Conservation (phyloP, 1,284 basidiomycete genomes). For the Leccinum brunneo-olivaceum region DNA sequence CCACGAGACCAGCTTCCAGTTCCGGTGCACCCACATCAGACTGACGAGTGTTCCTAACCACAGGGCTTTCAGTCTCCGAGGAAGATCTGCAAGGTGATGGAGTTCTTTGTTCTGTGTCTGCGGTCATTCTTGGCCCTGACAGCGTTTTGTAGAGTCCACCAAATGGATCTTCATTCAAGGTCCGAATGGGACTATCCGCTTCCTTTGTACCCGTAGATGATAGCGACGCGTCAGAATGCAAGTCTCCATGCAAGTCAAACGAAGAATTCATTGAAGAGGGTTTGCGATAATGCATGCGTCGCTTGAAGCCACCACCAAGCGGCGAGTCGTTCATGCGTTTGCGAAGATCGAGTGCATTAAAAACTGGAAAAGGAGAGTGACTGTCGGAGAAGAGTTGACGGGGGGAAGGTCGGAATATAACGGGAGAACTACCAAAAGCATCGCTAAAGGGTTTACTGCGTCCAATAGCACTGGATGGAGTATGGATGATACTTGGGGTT, state of each 20-base stretch:
- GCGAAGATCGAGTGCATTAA: constrained; percentile 25
- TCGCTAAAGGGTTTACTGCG: constrained; percentile 26
- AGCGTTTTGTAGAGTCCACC: constrained; percentile 27
- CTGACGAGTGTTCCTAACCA: constrained; percentile 41
- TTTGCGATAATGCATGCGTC: constrained; percentile 28
- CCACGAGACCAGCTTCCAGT: constrained; percentile 29
- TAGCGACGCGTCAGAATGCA: constrained; percentile 39
- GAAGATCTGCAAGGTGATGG: constrained; percentile 32
- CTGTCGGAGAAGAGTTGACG: constrained; percentile 33
- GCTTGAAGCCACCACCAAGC: constrained; percentile 23
- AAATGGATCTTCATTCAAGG: constrained; percentile 32
- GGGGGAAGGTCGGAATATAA: constrained; percentile 35
- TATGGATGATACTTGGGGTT: constrained; percentile 25
- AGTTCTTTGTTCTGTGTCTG: constrained; percentile 13
- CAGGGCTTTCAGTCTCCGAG: constrained; percentile 51
- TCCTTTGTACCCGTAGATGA: constrained; percentile 22
- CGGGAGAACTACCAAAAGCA: constrained; percentile 28
- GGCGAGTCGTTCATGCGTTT: constrained; percentile 32
- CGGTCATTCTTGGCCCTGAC: constrained; percentile 12
- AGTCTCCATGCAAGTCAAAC: constrained; percentile 36
- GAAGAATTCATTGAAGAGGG: constrained; percentile 35
- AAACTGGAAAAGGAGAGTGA: constrained; percentile 27
- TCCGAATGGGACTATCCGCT: constrained; percentile 17
- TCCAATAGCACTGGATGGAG: constrained; percentile 24
- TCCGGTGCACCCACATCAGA: constrained; percentile 22